Evolutionary conservation across 75 land plant genomes (phyloP).

Genomic region (Sequoiadendron giganteum): DNA sequence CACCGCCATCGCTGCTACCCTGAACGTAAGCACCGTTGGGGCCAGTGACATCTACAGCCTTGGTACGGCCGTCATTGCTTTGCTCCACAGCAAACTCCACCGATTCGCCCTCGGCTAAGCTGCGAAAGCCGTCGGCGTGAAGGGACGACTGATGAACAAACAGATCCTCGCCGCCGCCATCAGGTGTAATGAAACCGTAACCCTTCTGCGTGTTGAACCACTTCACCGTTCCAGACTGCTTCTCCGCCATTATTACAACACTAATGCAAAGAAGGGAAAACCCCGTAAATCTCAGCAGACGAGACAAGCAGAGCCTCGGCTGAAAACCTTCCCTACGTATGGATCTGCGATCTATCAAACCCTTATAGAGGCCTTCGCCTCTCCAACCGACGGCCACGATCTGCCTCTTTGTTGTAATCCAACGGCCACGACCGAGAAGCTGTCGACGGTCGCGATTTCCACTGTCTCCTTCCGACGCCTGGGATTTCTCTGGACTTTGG

Average conservation of each 20-base stretch:
- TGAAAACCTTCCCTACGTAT: too few relatives aligned
- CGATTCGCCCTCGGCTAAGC: constrained; percentile 21
- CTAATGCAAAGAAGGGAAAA: too few relatives aligned
- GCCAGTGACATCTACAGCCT: not conserved
- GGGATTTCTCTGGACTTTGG: too few relatives aligned
- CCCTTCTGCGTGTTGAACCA: not conserved
- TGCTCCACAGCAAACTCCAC: not conserved
- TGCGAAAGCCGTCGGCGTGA: constrained; percentile 32
- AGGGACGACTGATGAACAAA: constrained; percentile 37
- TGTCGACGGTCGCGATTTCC: too few relatives aligned
- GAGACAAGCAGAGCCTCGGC: too few relatives aligned
- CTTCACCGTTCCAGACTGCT: not conserved
- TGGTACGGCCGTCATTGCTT: not conserved
- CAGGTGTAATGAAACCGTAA: constrained; percentile 47
- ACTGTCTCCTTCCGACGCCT: too few relatives aligned
- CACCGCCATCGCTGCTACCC: not conserved
- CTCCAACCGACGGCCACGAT: too few relatives aligned
- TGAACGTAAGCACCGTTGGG: not conserved
- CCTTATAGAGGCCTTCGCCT: too few relatives aligned
- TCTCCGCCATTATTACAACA: not conserved
- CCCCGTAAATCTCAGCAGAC: too few relatives aligned
- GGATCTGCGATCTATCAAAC: too few relatives aligned
- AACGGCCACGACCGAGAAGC: too few relatives aligned
- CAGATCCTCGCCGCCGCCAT: constrained; percentile 32
- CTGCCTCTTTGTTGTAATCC: too few relatives aligned